Evolutionary conservation across 2,329 filamentous ascomycete species (phyloP), one percentile per base, ranked within the genome.

Genomic region (Aspergillus terreus): DNA sequence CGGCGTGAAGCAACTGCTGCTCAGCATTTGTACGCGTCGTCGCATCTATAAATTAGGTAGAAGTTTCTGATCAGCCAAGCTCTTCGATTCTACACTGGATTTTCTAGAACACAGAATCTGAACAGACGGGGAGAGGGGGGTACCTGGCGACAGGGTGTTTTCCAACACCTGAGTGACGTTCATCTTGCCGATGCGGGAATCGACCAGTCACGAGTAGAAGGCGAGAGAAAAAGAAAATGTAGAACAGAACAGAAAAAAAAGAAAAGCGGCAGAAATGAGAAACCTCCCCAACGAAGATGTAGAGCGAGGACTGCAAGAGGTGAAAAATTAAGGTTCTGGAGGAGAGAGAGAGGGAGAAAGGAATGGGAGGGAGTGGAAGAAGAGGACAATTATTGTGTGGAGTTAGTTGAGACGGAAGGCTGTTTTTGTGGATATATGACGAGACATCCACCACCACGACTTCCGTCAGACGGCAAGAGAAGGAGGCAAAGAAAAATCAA

Each of bases 121-220:
- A 32, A 27, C 45, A 32, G 40, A 19, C 46, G 36, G 14, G 23
- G 21, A 21, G 6, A 19, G 30, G 11, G 23, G 19, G 21, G 19
- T 79, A 97, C 94, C 92, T 71, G 92, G 82, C 71, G 92, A 95
- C 78, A 97, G 85, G 75, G 94, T 97, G 80, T 92, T 92, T 77
- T 90, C 85, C 81, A 99, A 88, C 80, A 99, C 92, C 79, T 91
- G 87, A 81, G 92, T 95, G 80, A 97, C 95, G 80, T 97, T 90
- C 88, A 95, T 92, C 79, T 83, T 90, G 65, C 52, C 57, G 55
- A 61, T 49, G 51, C 50, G 51, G 62, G 49, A 59, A 54, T 51
- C 54, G 55, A 44, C 45, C 40, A 51, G 25, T 41, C 46, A 58
- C 60, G 52, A 57, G 53, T 52, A 49, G 52, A 53, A 54, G 57